Evolutionary conservation across 169 alveolate genomes (phyloP), one percentile per base, ranked within the genome.

Genomic region (Plasmodium gonderi): DNA sequence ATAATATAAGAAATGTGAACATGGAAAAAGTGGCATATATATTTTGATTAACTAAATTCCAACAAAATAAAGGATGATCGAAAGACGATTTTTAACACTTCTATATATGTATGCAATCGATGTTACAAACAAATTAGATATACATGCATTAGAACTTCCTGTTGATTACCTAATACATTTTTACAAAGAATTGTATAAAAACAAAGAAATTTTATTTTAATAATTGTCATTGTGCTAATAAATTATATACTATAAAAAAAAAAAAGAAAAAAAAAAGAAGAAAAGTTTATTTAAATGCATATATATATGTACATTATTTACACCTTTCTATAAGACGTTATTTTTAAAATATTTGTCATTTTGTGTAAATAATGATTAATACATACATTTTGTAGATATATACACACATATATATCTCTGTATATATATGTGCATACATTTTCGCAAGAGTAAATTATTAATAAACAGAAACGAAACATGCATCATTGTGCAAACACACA

Each of bases 391-490:
- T 42, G 8, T 12, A 33, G 33, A 69, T n/a, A n/a, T n/a, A n/a
- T n/a, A n/a, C n/a, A 68, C 23, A 75, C 40, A 75, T 42, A 40
- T 42, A 23, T n/a, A 75, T 26, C 40, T 20, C 12, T 8, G 29
- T 42, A 75, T 7, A 42, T 42, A 75, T 75, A 26, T 5, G 44
- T 75, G 12, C 47, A 69, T 26, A n/a, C n/a, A 60, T 36, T 23
- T 60, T 60, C 72, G 72, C 72, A 14, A 23, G 17, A 23, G 72
- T 60, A 14, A 9, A 23, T 77, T 31, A 40, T 69, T 45, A 69
- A 72, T 83, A 74, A 83, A 76, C 81, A 72, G 49, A 54, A 69
- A 69, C 47, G 77, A 69, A 83, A 51, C 54, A 69, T 72, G 75
- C 44, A 54, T 54, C 33, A 17, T 17, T 33, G 45, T 51, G 51